Evolutionary conservation across 768 basidiomycete species (phyloP).

Genomic region (Podaxis sp.): DNA sequence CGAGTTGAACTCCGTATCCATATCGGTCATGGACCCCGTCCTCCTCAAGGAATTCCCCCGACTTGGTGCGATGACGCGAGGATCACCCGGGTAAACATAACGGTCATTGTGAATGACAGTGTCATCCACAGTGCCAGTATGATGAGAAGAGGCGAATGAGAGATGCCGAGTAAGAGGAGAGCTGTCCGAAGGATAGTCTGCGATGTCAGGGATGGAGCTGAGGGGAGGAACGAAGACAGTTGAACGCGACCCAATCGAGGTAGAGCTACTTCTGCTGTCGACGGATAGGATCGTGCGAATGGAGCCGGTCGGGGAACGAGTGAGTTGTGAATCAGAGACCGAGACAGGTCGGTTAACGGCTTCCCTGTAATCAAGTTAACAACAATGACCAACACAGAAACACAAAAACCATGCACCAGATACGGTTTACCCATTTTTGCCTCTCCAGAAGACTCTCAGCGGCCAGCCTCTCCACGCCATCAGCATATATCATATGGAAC

Average conservation of each 20-base stretch:
- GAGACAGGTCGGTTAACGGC: slow-evolving; percentile 57
- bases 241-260: slow-evolving; percentile 57
- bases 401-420: slow-evolving; percentile 58
- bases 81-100: slow-evolving; percentile 70
- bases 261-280: slow-evolving; percentile 37
- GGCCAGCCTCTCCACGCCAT: slow-evolving; percentile 84
- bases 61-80: slow-evolving; percentile 67
- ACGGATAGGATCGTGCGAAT: slow-evolving; percentile 68
- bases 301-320: slow-evolving; percentile 49
- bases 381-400: slow-evolving; percentile 3
- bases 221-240: slow-evolving; percentile 78
- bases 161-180: slow-evolving; percentile 32
- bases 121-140: slow-evolving; percentile 70
- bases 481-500: slow-evolving; percentile 86
- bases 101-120: slow-evolving; percentile 59
- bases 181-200: slow-evolving; percentile 42
- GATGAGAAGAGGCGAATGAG: slow-evolving; percentile 53
- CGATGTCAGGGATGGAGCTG: slow-evolving; percentile 65
- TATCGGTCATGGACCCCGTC: slow-evolving; percentile 66
- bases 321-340: slow-evolving; percentile 39
- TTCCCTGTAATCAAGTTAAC: slow-evolving; percentile 48
- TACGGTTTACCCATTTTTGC: slow-evolving; percentile 86
- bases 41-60: slow-evolving; percentile 30
- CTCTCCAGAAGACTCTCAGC: slow-evolving; percentile 86
- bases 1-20: slow-evolving; percentile 50